phyloP scores from a whole-genome alignment of 169 alveolate species.

The Toxoplasma gondii region DNA sequence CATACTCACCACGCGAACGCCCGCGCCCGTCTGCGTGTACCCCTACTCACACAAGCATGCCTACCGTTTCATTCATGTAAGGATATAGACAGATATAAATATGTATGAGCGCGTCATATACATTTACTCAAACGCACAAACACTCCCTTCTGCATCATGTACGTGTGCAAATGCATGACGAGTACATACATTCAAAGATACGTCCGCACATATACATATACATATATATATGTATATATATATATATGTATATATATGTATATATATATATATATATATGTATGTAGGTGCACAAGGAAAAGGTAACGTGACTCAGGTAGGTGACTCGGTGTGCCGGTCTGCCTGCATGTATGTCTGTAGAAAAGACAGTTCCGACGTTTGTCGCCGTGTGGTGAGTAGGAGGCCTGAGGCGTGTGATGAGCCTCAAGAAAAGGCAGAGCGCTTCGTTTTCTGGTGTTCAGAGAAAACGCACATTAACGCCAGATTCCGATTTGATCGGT shows the following conservation, averaged over 20 bases:
- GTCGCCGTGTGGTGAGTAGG: too few relatives aligned
- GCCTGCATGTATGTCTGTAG: background rate
- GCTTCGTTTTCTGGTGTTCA: background rate
- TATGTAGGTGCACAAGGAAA: background rate
- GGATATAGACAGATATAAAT: background rate
- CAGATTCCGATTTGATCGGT: conserved; percentile 69
- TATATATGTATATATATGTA: background rate
- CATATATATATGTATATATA: background rate
- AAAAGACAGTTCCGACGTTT: too few relatives aligned
- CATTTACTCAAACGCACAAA: too few relatives aligned
- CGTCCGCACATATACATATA: background rate
- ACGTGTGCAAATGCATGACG: too few relatives aligned
- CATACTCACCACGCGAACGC: background rate
- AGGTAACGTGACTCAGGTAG: too few relatives aligned
- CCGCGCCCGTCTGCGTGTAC: too few relatives aligned
- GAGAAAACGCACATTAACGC: conserved; percentile 62
- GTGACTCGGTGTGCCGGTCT: background rate
- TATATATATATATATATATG: background rate
- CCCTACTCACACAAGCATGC: too few relatives aligned
- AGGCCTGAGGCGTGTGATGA: too few relatives aligned
- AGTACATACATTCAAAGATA: background rate
- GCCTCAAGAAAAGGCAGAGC: too few relatives aligned
- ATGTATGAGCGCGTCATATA: too few relatives aligned
- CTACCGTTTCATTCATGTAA: background rate
- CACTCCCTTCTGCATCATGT: too few relatives aligned